Evolutionary conservation across 805 yeast species (phyloP), one percentile per base, ranked within the genome.

Genomic region (Starmerella vaccinii): DNA sequence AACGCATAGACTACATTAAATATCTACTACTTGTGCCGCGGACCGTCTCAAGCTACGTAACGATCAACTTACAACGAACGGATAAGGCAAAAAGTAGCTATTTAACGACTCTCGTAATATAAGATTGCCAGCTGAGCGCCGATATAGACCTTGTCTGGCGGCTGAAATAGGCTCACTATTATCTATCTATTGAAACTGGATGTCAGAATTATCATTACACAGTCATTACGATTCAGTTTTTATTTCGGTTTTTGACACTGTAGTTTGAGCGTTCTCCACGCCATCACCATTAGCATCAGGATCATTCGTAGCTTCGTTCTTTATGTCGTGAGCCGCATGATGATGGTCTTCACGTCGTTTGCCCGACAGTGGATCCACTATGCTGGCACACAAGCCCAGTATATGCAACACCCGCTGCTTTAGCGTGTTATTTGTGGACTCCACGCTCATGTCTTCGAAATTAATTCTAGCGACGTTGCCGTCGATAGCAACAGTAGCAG

Each of bases 321-420:
- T 38, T 10, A 47, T 16, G 12, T 46, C 38, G 7, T 7, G 10
- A 10, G n/a, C 23, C 16, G 30, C 35, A 8, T 12, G 38, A 8
- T 12, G 38, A 29, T 22, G 27, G 32, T 50, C 53, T 4, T 30
- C 54, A 7, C 47, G 39, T 2, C 49, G 47, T 26, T 55, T 50
- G 3, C 54, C 57, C 22, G 55, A 50, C 24, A 90, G 70, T 2
- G 97, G 95, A 10, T 96, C 88, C 1, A 86, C 92, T 42, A 92
- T 70, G 38, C 77, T 84, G 49, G 82, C 74, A 15, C 94, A 94
- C 55, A 94, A 76, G 40, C 76, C 78, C 53, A 92, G 68, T 19
- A 90, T 81, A 57, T 84, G 89, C 56, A 81, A 85, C 1, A 92
- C 80, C 61, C 98, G 76, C 52, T 86, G 90, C 57, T 78, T 78